A percentile compares a stretch with the other conserved stretches of the same genome.
Conservation (phyloP, 345 rosid species). For the Moricandia arvensis region DNA sequence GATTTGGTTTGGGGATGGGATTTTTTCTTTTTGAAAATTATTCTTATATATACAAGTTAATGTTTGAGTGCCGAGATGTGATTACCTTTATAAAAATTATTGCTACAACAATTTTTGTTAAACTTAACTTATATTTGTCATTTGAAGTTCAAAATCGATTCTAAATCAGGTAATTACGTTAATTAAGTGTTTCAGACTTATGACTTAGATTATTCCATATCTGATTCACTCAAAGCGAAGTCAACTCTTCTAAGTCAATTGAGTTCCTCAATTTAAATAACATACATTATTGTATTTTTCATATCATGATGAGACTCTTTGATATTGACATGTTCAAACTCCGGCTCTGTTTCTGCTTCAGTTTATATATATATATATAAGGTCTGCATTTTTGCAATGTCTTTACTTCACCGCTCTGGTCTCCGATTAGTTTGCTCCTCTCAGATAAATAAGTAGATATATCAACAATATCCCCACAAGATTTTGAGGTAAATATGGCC, state of each 20-base stretch:
- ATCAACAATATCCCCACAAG: neutral
- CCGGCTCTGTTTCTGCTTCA: neutral
- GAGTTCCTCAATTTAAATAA: neutral
- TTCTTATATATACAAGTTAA: slow-evolving; percentile 28
- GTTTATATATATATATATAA: neutral
- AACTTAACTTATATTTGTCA: neutral
- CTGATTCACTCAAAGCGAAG: neutral
- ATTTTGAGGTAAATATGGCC: neutral
- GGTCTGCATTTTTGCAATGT: neutral
- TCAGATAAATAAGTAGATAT: neutral
- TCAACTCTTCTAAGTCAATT: neutral
- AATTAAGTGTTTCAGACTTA: neutral
- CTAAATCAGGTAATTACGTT: neutral
- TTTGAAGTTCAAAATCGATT: neutral
- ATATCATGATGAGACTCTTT: neutral
- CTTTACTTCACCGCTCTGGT: slow-evolving; percentile 10
- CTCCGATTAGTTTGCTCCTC: neutral
- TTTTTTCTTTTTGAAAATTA: slow-evolving; percentile 14
- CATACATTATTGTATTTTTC: neutral
- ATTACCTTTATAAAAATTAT: neutral
- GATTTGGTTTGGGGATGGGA: slow-evolving; percentile 29
- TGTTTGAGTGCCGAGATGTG: slow-evolving; percentile 24
- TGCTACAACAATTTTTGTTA: slow-evolving; percentile 4
- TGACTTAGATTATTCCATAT: neutral
- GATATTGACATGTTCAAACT: neutral